These are phyloP conservation scores for Beauveria asiatica DNA, from an alignment of 2,329 filamentous ascomycete genomes.

Conservation along the genomic window DNA sequence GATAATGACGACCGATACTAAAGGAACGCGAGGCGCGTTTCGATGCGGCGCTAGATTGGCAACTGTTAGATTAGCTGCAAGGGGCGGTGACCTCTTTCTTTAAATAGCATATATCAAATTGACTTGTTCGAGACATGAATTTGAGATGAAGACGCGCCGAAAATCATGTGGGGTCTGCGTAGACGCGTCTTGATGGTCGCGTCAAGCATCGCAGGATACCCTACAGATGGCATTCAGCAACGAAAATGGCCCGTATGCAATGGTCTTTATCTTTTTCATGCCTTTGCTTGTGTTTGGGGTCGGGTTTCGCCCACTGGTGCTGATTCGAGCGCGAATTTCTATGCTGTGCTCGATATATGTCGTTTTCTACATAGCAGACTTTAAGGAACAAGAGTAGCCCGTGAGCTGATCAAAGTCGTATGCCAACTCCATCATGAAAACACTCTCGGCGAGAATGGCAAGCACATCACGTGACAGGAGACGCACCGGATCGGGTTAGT, in stretches of 20 bases:
- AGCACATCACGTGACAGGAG: no score
- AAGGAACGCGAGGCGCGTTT: neutral
- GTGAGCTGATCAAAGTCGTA: no score
- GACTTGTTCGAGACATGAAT: neutral
- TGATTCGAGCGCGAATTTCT: no score
- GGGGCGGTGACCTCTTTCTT: neutral
- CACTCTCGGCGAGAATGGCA: no score
- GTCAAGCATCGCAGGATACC: neutral
- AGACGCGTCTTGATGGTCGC: neutral
- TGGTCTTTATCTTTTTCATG: neutral
- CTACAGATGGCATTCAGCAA: neutral
- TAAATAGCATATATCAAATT: neutral
- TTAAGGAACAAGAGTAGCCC: no score
- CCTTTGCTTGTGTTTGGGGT: neutral
- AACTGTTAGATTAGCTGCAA: neutral
- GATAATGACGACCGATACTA: constrained; percentile 1
- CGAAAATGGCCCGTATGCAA: neutral
- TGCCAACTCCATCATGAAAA: no score
- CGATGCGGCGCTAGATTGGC: neutral
- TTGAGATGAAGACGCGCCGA: neutral
- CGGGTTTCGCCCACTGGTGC: no score
- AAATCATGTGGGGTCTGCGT: neutral
- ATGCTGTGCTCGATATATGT: no score
- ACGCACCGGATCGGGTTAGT: no score
- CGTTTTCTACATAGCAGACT: no score